Percentiles rank a stretch among this genome's conserved stretches.
Evolutionary conservation across 2,329 filamentous ascomycete species (phyloP).

Genomic region (Nemania bipapillata): DNA sequence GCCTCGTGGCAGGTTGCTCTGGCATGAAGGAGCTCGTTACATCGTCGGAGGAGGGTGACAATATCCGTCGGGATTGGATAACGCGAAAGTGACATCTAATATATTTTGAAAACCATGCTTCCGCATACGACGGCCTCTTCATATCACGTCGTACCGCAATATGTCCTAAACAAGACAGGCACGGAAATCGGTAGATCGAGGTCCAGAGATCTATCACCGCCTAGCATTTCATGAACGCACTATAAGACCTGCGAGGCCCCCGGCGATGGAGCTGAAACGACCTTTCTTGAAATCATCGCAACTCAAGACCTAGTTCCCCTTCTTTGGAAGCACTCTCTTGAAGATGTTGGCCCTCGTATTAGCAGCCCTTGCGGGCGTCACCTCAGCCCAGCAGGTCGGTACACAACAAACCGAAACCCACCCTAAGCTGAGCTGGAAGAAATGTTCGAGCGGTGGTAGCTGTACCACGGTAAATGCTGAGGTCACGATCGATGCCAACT

Average conservation of each 20-base stretch:
- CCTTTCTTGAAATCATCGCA: conserved; percentile 26
- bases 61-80: conserved; percentile 38
- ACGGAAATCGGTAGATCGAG: conserved; percentile 31
- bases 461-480: conserved; percentile 59
- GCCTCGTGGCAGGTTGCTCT: conserved; percentile 8
- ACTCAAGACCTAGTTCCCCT: conserved; percentile 27
- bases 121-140: conserved; percentile 12
- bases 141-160: conserved; percentile 32
- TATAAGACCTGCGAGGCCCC: conserved; percentile 43
- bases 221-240: conserved; percentile 16
- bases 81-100: conserved; percentile 42
- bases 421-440: conserved; percentile 60
- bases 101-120: conserved; percentile 38
- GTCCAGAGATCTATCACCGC: conserved; percentile 3
- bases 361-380: conserved; percentile 54
- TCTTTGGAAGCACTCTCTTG: conserved; percentile 30
- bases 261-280: conserved; percentile 35
- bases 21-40: conserved; percentile 23
- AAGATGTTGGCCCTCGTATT: conserved; percentile 50
- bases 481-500: conserved; percentile 64
- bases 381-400: conserved; percentile 58
- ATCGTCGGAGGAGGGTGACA: conserved; percentile 30
- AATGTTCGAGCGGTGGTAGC: conserved; percentile 58
- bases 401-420: conserved; percentile 57
- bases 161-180: conserved; percentile 42